These are phyloP conservation scores for Coemansia sp. DNA, from an alignment of 192 early-diverging fungal species.

Conservation along the genomic window DNA sequence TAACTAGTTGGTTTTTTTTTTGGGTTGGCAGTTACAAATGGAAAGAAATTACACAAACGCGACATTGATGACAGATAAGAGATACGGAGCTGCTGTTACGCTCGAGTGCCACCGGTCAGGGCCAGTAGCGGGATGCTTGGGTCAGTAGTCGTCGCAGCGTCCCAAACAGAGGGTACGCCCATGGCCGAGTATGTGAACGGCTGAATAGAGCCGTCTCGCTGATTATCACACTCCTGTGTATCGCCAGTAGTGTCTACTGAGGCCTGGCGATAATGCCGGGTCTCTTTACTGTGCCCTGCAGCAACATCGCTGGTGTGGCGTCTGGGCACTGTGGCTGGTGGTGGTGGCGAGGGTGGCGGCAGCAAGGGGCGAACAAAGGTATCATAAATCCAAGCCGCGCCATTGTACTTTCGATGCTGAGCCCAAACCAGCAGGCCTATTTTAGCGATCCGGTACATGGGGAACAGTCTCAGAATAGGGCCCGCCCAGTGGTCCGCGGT, in stretches of 20 bases:
- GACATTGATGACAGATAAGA: background rate
- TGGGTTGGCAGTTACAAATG: too few species aligned
- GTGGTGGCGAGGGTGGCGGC: constrained; percentile 25
- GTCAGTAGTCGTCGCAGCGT: background rate
- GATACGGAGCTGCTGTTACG: background rate
- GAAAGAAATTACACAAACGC: background rate
- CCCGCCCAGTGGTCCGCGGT: constrained; percentile 53
- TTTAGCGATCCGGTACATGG: constrained; percentile 46
- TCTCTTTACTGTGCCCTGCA: background rate
- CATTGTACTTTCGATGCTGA: constrained; percentile 49
- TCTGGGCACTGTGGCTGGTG: background rate
- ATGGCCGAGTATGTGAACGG: constrained; percentile 18
- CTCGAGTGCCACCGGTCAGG: background rate
- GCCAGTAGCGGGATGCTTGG: background rate
- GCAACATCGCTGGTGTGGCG: background rate
- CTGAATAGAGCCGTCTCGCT: background rate
- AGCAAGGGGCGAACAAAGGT: constrained; percentile 40
- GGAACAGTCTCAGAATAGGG: constrained; percentile 44
- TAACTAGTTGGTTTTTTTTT: constrained; percentile 6
- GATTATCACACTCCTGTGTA: background rate
- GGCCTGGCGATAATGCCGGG: background rate
- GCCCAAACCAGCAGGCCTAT: constrained; percentile 48
- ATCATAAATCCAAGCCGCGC: constrained; percentile 50
- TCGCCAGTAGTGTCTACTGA: background rate
- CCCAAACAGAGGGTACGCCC: constrained; percentile 39